These are phyloP conservation scores for Penicillium oxalicum DNA, from an alignment of 2,329 filamentous ascomycete genomes.

Conservation along the genomic window DNA sequence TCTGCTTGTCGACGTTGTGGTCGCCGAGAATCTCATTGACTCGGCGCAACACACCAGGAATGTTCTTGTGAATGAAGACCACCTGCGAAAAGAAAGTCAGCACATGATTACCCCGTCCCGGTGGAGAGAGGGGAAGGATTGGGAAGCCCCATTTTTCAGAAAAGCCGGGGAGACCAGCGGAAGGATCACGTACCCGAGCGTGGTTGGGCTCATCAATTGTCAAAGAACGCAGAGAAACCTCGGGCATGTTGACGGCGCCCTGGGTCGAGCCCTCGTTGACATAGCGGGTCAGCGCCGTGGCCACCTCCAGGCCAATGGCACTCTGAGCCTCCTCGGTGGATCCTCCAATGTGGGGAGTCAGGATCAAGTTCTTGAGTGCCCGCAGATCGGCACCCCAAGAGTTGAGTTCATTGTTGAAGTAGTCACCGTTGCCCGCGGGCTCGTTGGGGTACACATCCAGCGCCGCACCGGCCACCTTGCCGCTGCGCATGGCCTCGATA, in stretches of 20 bases:
- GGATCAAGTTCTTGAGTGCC: slow-evolving; percentile 80
- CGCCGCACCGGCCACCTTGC: slow-evolving; percentile 89
- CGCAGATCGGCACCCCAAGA: slow-evolving; percentile 79
- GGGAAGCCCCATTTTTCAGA: no score
- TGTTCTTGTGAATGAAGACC: slow-evolving; percentile 94
- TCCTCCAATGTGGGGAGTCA: slow-evolving; percentile 94
- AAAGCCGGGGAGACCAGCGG: no score
- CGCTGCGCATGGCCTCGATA: slow-evolving; percentile 76
- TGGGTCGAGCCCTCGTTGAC: slow-evolving; percentile 92
- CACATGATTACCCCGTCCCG: no score
- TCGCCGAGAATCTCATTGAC: slow-evolving; percentile 92
- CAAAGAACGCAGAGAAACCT: slow-evolving; percentile 81
- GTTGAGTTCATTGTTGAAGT: slow-evolving; percentile 83
- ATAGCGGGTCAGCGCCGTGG: slow-evolving; percentile 80
- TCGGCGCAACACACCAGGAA: slow-evolving; percentile 89
- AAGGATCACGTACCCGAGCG: slow-evolving; percentile 57
- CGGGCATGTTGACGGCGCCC: slow-evolving; percentile 94
- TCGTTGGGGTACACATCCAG: slow-evolving; percentile 94
- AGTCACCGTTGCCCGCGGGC: slow-evolving; percentile 87
- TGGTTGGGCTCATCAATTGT: slow-evolving; percentile 85
- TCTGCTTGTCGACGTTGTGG: slow-evolving; percentile 99
- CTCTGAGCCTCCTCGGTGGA: slow-evolving; percentile 97
- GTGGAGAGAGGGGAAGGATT: no score
- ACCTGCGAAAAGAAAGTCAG: slow-evolving; percentile 44
- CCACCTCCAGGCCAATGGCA: slow-evolving; percentile 91